These are phyloP conservation scores for Lithospermum erythrorhizon DNA, from an alignment of 257 asterid species.

Conservation along the genomic window DNA sequence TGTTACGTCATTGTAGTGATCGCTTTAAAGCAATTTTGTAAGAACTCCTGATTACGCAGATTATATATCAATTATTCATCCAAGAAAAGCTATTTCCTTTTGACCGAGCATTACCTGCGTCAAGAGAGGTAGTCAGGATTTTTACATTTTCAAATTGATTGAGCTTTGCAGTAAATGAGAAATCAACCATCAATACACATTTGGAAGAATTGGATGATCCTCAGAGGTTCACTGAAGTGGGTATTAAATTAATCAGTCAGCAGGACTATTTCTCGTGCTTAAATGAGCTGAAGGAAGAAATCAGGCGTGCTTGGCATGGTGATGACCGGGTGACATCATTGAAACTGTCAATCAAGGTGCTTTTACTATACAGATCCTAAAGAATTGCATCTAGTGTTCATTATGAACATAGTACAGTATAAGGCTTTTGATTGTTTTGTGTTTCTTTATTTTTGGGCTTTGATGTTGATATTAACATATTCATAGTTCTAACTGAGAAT, in stretches of 20 bases:
- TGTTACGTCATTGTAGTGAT: too few relatives aligned
- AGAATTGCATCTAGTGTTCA: neutral
- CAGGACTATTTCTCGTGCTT: conserved; percentile 57
- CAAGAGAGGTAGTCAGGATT: neutral
- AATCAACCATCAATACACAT: conserved; percentile 34
- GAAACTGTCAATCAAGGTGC: conserved; percentile 77
- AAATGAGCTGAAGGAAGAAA: conserved; percentile 57
- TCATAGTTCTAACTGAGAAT: too few relatives aligned
- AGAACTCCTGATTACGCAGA: too few relatives aligned
- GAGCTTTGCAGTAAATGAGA: conserved; percentile 35
- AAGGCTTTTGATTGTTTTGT: neutral
- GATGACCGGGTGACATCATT: conserved; percentile 72
- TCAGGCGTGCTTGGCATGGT: conserved; percentile 57
- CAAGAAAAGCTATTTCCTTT: neutral
- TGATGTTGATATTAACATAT: too few relatives aligned
- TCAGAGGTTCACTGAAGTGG: conserved; percentile 42
- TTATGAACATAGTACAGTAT: neutral
- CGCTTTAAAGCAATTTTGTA: too few relatives aligned
- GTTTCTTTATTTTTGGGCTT: too few relatives aligned
- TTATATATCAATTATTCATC: neutral
- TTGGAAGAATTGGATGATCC: conserved; percentile 52
- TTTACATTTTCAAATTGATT: neutral
- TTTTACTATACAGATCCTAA: conserved; percentile 1
- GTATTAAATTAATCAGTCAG: conserved; percentile 41
- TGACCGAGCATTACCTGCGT: neutral